phyloP scores from a whole-genome alignment of 2,329 filamentous ascomycete species.

The Xylariomycetidae sp. region DNA sequence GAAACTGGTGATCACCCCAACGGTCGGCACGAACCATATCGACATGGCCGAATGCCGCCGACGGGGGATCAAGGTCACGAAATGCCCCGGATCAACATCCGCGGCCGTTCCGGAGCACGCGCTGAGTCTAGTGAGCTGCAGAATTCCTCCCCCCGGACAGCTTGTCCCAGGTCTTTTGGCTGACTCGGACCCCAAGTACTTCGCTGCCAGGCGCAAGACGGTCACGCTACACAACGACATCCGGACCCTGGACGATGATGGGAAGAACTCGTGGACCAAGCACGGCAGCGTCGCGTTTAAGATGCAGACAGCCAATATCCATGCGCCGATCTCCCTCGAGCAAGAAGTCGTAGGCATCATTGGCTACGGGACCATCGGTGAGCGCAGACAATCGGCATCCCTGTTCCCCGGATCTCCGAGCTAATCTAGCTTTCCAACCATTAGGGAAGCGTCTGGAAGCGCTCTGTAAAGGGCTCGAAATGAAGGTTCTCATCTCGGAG shows the following conservation, averaged over 20 bases:
- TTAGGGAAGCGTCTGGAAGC: constrained; percentile 16
- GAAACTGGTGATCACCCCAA: constrained; percentile 17
- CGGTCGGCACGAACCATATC: constrained; percentile 15
- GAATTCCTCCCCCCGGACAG: no score
- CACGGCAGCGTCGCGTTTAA: constrained; percentile 11
- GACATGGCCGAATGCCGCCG: constrained; percentile 15
- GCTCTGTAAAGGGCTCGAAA: constrained; percentile 17
- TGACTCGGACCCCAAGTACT: constrained; percentile 13
- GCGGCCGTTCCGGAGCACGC: constrained; percentile 16
- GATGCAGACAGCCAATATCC: constrained; percentile 14
- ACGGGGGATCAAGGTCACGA: constrained; percentile 15
- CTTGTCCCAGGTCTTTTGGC: neutral
- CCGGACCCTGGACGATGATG: constrained; percentile 7
- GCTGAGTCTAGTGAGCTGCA: constrained; percentile 13
- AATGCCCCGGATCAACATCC: constrained; percentile 13
- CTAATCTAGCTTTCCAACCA: no score
- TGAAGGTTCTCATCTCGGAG: constrained; percentile 18
- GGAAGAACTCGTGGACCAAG: constrained; percentile 14
- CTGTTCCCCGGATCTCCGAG: no score
- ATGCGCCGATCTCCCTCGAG: constrained; percentile 10
- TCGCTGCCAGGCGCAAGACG: constrained; percentile 17
- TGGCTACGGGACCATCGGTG: constrained; percentile 16
- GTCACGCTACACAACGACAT: constrained; percentile 15
- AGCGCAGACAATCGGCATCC: no score
- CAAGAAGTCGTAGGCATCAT: constrained; percentile 17